Conservation (phyloP, 2,329 filamentous ascomycete species). For the Botrytis deweyae region DNA sequence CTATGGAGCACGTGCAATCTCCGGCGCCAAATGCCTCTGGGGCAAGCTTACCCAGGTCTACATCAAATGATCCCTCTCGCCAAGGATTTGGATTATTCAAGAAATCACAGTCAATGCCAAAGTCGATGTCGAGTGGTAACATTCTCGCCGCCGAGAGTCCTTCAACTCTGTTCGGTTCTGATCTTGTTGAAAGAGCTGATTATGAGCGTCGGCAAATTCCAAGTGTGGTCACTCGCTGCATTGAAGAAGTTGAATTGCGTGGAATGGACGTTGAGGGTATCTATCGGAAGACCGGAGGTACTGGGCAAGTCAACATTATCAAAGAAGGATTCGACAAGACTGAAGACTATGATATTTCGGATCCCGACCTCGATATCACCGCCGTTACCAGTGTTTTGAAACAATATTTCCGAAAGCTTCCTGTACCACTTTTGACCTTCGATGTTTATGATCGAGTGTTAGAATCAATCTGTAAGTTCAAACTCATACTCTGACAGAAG, state of each 20-base stretch:
- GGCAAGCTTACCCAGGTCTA: slow-evolving; percentile 33
- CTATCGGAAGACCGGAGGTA: slow-evolving; percentile 95
- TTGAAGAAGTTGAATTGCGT: slow-evolving; percentile 92
- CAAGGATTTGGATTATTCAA: slow-evolving; percentile 66
- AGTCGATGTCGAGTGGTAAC: slow-evolving; percentile 48
- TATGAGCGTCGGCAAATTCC: slow-evolving; percentile 88
- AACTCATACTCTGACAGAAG: not conserved
- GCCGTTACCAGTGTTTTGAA: slow-evolving; percentile 94
- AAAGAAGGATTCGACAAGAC: slow-evolving; percentile 88
- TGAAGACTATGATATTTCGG: slow-evolving; percentile 87
- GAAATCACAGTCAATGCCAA: slow-evolving; percentile 45
- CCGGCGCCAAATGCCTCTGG: slow-evolving; percentile 27
- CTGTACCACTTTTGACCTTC: slow-evolving; percentile 84
- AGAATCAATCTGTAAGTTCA: slow-evolving; percentile 68
- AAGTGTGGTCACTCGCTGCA: slow-evolving; percentile 86
- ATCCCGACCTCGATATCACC: slow-evolving; percentile 91
- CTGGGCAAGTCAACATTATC: slow-evolving; percentile 84
- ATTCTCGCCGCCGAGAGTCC: slow-evolving; percentile 50
- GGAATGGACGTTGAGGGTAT: slow-evolving; percentile 98
- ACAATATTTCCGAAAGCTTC: slow-evolving; percentile 94
- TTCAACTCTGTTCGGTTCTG: slow-evolving; percentile 78
- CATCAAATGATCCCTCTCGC: slow-evolving; percentile 34
- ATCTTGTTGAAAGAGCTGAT: slow-evolving; percentile 80
- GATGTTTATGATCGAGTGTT: slow-evolving; percentile 88
- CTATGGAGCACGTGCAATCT: slow-evolving; percentile 54